Conservation (phyloP, 2,329 filamentous ascomycete species). For the Cladobotryum mycophilum region DNA sequence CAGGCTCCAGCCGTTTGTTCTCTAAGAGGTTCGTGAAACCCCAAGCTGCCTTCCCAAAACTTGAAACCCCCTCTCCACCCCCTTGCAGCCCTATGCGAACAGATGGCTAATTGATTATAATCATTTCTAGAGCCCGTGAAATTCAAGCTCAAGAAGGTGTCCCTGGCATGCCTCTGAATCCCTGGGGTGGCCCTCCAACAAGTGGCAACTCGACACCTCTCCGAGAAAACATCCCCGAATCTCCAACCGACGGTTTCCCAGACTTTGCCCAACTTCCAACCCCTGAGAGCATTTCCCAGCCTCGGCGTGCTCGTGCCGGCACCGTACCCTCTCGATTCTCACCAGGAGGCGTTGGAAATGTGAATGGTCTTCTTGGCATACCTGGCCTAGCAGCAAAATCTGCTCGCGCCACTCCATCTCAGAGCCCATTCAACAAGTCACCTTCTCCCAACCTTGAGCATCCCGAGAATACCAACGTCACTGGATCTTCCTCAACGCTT, state of each 20-base stretch:
- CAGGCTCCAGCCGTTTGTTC: conserved; percentile 67
- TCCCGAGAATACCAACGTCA: conserved; percentile 36
- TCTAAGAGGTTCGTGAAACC: conserved; percentile 73
- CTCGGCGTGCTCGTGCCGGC: conserved; percentile 79
- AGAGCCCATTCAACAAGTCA: conserved; percentile 73
- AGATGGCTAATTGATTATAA: conserved; percentile 10
- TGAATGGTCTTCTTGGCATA: conserved; percentile 51
- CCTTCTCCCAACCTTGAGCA: conserved; percentile 49
- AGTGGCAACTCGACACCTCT: conserved; percentile 95
- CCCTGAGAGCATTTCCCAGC: conserved; percentile 58
- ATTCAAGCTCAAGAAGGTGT: conserved; percentile 96
- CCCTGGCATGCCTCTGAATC: conserved; percentile 57
- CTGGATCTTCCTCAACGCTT: conserved; percentile 60
- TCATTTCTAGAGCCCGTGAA: conserved; percentile 71
- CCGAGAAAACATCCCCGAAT: conserved; percentile 95
- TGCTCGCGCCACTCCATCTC: conserved; percentile 77
- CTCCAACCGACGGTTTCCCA: conserved; percentile 90
- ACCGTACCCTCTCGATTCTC: conserved; percentile 95
- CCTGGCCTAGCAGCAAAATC: conserved; percentile 64
- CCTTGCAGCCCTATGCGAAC: neutral
- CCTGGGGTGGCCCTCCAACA: conserved; percentile 93
- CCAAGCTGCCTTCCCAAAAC: neutral
- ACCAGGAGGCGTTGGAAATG: conserved; percentile 60
- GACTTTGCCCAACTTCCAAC: conserved; percentile 72
- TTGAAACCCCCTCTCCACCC: neutral